Conservation (phyloP, 129 eudicot species). For the Centaurea solstitialis region DNA sequence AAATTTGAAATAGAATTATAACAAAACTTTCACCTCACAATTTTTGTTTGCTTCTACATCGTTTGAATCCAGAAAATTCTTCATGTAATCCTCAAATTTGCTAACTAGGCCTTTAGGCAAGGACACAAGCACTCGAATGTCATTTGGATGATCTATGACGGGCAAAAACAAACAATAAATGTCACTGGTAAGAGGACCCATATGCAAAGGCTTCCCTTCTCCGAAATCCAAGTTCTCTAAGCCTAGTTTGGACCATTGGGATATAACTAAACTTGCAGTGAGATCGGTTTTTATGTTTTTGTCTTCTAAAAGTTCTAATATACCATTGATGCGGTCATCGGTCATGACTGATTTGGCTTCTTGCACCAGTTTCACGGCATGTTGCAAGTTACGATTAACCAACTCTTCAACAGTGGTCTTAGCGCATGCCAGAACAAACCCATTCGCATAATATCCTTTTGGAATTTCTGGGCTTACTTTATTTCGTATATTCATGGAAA, state of each 20-base stretch:
- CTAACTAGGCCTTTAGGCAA: conserved; percentile 57
- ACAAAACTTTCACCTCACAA: conserved; percentile 14
- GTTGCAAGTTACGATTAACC: conserved; percentile 36
- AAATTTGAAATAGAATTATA: neutral
- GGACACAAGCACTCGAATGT: conserved; percentile 68
- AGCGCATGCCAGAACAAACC: conserved; percentile 84
- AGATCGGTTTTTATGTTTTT: conserved; percentile 60
- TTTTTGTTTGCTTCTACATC: conserved; percentile 22
- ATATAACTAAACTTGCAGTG: conserved; percentile 68
- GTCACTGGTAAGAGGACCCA: conserved; percentile 83
- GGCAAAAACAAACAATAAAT: conserved; percentile 91
- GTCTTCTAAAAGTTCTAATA: conserved; percentile 58
- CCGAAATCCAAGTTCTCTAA: conserved; percentile 88
- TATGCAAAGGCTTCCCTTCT: conserved; percentile 69
- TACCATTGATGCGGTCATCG: conserved; percentile 50
- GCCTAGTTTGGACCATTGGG: conserved; percentile 90
- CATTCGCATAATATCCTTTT: conserved; percentile 84
- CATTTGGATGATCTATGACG: conserved; percentile 43
- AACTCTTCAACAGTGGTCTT: conserved; percentile 61
- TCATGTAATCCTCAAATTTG: conserved; percentile 74
- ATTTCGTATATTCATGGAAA: conserved; percentile 66
- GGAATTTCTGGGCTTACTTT: conserved; percentile 48
- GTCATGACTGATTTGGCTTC: conserved; percentile 55
- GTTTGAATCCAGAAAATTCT: conserved; percentile 35
- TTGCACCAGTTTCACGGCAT: conserved; percentile 64